Evolutionary conservation across 1,284 basidiomycete genomes (phyloP).

Genomic region (Tilletia walkeri): DNA sequence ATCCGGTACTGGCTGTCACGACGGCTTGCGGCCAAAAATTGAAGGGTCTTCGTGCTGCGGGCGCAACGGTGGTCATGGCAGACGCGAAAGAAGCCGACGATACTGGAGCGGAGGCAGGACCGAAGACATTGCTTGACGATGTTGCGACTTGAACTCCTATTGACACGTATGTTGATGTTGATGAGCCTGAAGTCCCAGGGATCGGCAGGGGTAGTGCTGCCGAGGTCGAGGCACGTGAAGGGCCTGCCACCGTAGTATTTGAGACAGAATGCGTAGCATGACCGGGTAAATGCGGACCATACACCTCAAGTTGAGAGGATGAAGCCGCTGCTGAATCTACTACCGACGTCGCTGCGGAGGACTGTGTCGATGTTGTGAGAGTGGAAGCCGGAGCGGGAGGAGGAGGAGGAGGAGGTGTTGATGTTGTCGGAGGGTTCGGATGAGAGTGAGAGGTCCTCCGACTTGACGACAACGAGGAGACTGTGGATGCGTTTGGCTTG

Average conservation of each 20-base stretch:
- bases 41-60: neutral
- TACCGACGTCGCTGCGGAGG: neutral
- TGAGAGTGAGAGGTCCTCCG: conserved; percentile 23
- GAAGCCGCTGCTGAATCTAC: neutral
- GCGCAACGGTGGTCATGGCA: neutral
- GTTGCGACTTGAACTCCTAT: neutral
- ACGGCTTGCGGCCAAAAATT: neutral
- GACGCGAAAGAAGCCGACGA: neutral
- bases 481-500: neutral
- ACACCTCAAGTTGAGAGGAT: neutral
- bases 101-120: neutral
- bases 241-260: neutral
- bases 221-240: neutral
- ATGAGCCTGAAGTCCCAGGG: neutral
- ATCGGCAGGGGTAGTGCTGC: neutral
- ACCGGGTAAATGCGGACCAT: neutral
- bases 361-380: neutral
- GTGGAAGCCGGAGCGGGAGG: neutral
- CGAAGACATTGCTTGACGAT: conserved; percentile 1
- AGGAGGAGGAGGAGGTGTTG: neutral
- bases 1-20: neutral
- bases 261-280: neutral
- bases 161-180: neutral
- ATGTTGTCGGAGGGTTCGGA: neutral
- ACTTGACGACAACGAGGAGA: neutral